These are phyloP conservation scores for Cercospora sesami DNA, from an alignment of 2,329 filamentous ascomycete species.

Conservation along the genomic window DNA sequence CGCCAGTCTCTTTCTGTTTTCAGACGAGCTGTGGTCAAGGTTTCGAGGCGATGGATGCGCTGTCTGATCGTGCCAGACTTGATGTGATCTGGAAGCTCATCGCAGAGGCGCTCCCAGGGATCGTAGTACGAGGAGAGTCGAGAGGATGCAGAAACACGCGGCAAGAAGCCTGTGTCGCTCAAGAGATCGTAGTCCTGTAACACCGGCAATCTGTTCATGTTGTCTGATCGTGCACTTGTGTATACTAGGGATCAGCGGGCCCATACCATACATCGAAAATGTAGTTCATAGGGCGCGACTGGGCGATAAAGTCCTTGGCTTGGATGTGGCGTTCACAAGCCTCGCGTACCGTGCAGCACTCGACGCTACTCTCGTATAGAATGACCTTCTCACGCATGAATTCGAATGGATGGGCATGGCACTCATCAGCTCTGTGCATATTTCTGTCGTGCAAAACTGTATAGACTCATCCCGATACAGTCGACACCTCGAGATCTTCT, in stretches of 20 bases:
- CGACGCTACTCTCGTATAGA: neutral
- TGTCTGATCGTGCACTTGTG: neutral
- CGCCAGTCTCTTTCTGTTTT: neutral
- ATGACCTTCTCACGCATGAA: neutral
- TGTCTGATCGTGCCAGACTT: neutral
- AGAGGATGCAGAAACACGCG: neutral
- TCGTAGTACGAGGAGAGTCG: neutral
- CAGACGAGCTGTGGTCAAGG: neutral
- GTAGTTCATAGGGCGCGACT: neutral
- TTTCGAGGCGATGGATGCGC: neutral
- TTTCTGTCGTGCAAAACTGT: neutral
- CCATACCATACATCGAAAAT: neutral
- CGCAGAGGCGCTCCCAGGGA: neutral
- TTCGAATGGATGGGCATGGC: neutral
- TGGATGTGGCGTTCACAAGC: neutral
- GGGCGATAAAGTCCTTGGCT: neutral
- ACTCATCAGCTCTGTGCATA: neutral
- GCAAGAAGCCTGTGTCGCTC: neutral
- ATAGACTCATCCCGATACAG: conserved; percentile 34
- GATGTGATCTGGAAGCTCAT: neutral
- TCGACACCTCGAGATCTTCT: conserved; percentile 36
- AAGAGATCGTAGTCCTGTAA: neutral
- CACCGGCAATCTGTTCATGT: neutral
- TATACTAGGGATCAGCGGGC: neutral
- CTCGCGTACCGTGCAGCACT: neutral